Base-by-base conservation (phyloP, 1,284 basidiomycete species). In the Baeospora myosura region DNA sequence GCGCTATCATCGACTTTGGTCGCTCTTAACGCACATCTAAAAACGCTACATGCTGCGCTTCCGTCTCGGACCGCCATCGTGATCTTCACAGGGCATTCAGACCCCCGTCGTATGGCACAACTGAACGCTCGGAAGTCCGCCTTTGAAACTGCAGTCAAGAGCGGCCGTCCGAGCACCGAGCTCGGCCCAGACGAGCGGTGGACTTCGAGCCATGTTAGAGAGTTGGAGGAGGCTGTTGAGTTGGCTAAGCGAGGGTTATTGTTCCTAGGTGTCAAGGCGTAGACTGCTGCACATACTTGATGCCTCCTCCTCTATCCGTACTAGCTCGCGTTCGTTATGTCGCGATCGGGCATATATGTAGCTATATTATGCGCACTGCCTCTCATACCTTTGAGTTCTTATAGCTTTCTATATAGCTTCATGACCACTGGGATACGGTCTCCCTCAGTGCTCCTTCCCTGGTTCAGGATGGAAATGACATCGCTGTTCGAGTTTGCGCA, bases 51-150 rank as follows among this genome's bases (percentile, higher is more conserved):
- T 54, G 65, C 71, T 0, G 60, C 78, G 0, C 72, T 96, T 0
- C 89, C 90, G 0, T 57, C 78, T 5, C 78, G 82, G 20, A 88
- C 90, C 0, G 90, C 90, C 0, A 59, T 96, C 8, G 65, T 95
- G 31, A 67, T 96, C 34, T 81, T 95, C 54, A 88, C 85, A 0
- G 92, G 92, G 0, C 89, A 95, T 56, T 78, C 80, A 1, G 88
- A 94, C 56, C 91, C 93, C 0, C 74, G 88, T 0, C 66, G 61
- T 1, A 91, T 93, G 86, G 66, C 81, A 1, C 58, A 69, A 18
- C 65, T 95, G 16, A 80, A 79, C 44, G 72, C 73, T 2, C 72
- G 81, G 42, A 84, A 89, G 57, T 62, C 63, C 3, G 70, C 74
- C 14, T 94, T 90, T 53, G 91, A 95, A 54, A 68, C 63, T 24